phyloP scores from a whole-genome alignment of 192 early-diverging fungal species.

The Backusella luteola region DNA sequence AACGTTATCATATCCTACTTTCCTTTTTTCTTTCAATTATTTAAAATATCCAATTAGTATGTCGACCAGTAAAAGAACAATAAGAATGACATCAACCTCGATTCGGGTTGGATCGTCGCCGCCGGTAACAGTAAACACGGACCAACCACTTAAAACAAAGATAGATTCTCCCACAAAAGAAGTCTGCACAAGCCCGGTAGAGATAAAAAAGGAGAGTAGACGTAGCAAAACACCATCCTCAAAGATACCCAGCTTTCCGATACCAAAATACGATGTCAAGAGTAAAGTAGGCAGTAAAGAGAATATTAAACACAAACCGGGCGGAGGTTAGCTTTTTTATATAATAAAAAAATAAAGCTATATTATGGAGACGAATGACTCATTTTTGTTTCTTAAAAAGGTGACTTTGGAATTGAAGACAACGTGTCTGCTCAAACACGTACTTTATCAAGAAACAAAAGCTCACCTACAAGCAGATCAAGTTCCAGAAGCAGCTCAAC shows the following conservation, averaged over 20 bases:
- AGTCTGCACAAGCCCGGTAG: neutral
- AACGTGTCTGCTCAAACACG: neutral
- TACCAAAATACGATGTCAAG: neutral
- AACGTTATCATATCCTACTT: neutral
- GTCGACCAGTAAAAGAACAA: neutral
- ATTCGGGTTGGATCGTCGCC: neutral
- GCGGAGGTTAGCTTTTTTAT: conserved; percentile 9
- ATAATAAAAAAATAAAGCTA: neutral
- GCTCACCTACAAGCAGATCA: neutral
- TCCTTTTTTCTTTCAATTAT: neutral
- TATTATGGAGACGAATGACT: no score
- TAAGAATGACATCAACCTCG: conserved; percentile 8
- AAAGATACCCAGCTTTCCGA: neutral
- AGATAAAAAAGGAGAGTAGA: neutral
- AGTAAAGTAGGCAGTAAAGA: conserved; percentile 5
- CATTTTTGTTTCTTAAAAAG: neutral
- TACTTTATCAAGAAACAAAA: neutral
- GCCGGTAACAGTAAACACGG: neutral
- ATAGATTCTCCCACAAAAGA: neutral
- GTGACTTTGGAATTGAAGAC: neutral
- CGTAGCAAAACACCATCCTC: neutral
- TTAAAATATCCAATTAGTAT: neutral
- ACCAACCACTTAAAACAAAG: neutral
- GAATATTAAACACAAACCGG: conserved; percentile 15
- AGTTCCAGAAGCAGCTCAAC: neutral